phyloP scores from a whole-genome alignment of 257 asterid genomes.

The Paulownia fortunei region DNA sequence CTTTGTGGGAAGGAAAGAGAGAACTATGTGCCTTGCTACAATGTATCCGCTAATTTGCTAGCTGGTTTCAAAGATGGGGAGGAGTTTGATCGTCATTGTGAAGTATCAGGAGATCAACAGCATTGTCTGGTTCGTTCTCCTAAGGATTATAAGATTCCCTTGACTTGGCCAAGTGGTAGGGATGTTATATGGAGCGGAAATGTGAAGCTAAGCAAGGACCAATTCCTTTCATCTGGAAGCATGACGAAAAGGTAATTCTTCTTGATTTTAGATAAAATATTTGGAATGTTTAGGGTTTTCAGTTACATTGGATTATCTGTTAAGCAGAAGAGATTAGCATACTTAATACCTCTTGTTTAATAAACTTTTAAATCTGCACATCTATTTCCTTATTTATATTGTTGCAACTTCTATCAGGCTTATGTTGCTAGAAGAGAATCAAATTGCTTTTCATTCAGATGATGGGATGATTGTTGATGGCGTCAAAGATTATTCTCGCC shows the following conservation, averaged over 20 bases:
- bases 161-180: constrained; percentile 93
- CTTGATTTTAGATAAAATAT: constrained; percentile 24
- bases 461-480: constrained; percentile 79
- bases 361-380: not conserved
- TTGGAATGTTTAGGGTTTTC: constrained; percentile 9
- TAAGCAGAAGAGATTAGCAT: constrained; percentile 3
- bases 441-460: constrained; percentile 93
- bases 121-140: constrained; percentile 94
- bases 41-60: constrained; percentile 73
- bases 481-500: constrained; percentile 88
- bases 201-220: constrained; percentile 92
- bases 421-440: constrained; percentile 98
- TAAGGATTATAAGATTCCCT: constrained; percentile 88
- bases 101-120: constrained; percentile 55
- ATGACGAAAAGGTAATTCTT: constrained; percentile 92
- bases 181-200: constrained; percentile 94
- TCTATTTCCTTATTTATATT: not conserved
- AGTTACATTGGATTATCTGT: constrained; percentile 10
- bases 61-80: constrained; percentile 85
- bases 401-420: constrained; percentile 60
- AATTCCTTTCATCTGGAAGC: constrained; percentile 97
- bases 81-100: constrained; percentile 95
- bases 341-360: constrained; percentile 9
- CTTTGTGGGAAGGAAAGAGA: constrained; percentile 92
- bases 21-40: constrained; percentile 91